phyloP scores from a whole-genome alignment of 2,329 filamentous ascomycete species.

The Ophiocordyceps camponoti-saundersi region DNA sequence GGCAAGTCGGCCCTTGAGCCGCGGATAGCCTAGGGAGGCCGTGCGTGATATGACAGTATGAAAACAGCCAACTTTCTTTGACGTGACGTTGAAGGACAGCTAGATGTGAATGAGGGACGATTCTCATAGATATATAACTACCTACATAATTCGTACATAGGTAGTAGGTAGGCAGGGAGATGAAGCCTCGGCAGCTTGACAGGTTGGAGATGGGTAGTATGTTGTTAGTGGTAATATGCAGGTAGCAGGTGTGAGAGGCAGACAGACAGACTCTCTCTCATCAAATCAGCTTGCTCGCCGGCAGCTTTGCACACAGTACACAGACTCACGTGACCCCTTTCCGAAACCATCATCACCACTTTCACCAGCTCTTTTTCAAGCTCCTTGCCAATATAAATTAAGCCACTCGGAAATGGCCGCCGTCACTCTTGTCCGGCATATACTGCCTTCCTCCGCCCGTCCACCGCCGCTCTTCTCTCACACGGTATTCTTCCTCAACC shows the following conservation, averaged over 20 bases:
- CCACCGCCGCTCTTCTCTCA: not conserved
- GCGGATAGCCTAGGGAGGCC: not conserved
- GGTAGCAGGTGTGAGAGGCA: too few species aligned
- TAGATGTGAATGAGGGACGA: not conserved
- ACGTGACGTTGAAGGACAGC: not conserved
- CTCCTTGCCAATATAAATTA: not conserved
- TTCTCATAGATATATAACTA: too few species aligned
- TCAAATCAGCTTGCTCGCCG: too few species aligned
- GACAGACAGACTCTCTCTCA: too few species aligned
- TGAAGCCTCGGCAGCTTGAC: too few species aligned
- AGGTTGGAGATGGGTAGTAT: too few species aligned
- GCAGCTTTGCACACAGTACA: too few species aligned
- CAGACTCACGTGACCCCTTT: not conserved
- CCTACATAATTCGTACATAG: too few species aligned
- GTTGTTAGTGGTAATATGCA: too few species aligned
- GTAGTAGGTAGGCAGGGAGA: not conserved
- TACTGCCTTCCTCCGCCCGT: not conserved
- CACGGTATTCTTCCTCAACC: slow-evolving; percentile 4
- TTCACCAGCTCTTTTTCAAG: not conserved
- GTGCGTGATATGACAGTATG: not conserved
- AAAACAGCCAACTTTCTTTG: too few species aligned
- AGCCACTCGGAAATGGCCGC: not conserved
- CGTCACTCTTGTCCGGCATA: not conserved
- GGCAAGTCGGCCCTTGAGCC: not conserved
- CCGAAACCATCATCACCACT: not conserved